Conservation (phyloP, 225 moss, liverwort and hornwort genomes). For the Physcomitrellopsis africana region DNA sequence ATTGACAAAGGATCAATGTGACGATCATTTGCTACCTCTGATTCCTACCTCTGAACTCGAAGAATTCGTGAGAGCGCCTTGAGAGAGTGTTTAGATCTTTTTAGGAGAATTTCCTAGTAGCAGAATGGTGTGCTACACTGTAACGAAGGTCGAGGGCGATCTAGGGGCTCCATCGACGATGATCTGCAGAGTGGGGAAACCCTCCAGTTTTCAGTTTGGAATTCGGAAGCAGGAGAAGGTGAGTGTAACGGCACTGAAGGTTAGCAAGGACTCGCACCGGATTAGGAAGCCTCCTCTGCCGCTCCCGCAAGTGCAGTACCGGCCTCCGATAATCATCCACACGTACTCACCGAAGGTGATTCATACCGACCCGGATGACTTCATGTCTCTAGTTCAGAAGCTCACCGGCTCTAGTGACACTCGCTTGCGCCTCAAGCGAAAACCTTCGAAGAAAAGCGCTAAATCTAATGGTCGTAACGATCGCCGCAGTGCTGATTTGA, state of each 20-base stretch:
- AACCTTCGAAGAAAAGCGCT: conserved; percentile 26
- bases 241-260: conserved; percentile 40
- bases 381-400: conserved; percentile 80
- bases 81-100: not conserved
- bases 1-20: too few relatives aligned
- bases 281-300: conserved; percentile 61
- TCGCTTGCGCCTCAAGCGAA: conserved; percentile 49
- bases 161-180: conserved; percentile 6
- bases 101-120: not conserved
- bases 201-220: conserved; percentile 38
- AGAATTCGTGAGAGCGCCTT: too few relatives aligned
- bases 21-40: too few relatives aligned
- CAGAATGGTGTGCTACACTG: conserved; percentile 23
- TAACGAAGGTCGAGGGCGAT: conserved; percentile 26
- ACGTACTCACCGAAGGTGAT: conserved; percentile 88
- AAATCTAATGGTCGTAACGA: not conserved
- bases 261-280: conserved; percentile 58
- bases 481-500: not conserved
- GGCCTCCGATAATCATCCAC: conserved; percentile 72
- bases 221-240: conserved; percentile 44
- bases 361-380: conserved; percentile 73
- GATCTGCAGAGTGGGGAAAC: too few relatives aligned
- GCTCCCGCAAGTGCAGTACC: conserved; percentile 58
- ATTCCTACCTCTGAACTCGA: too few relatives aligned
- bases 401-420: conserved; percentile 79